These are phyloP conservation scores for Coprinellus aureogranulatus DNA, from an alignment of 768 basidiomycete genomes.

Conservation along the genomic window DNA sequence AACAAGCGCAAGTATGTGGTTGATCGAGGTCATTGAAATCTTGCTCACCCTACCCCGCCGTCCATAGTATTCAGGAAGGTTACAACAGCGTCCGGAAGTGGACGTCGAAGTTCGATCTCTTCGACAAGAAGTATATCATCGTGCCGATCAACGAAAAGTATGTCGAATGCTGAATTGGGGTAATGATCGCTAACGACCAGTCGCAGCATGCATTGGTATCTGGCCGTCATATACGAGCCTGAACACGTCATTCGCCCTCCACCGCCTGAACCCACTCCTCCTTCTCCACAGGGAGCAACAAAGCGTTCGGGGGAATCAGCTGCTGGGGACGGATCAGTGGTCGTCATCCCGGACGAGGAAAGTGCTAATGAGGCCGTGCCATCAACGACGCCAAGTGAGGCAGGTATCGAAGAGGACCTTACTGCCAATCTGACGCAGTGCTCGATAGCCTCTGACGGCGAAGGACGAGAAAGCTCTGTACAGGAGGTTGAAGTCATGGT, in stretches of 20 bases:
- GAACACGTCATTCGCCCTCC: constrained; percentile 51
- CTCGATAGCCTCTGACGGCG: constrained; percentile 12
- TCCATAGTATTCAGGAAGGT: too few species aligned
- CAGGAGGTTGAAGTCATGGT: not conserved
- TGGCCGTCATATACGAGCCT: constrained; percentile 89
- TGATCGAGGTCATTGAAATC: not conserved
- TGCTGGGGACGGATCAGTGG: constrained; percentile 2
- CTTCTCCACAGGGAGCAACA: not conserved
- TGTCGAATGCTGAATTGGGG: constrained; percentile 17
- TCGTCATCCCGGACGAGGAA: constrained; percentile 3
- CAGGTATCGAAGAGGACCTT: constrained; percentile 31
- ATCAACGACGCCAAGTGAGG: constrained; percentile 25
- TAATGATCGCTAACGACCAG: not conserved
- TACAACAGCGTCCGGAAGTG: constrained; percentile 88
- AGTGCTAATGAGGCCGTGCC: constrained; percentile 9
- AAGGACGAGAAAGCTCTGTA: not conserved
- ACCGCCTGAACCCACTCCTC: constrained; percentile 1
- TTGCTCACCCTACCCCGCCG: too few species aligned
- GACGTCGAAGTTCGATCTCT: constrained; percentile 86
- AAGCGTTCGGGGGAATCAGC: not conserved
- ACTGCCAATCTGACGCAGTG: constrained; percentile 24
- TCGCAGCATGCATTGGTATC: constrained; percentile 89
- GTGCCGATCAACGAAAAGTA: constrained; percentile 97
- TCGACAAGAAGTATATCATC: constrained; percentile 87
- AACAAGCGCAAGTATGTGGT: constrained; percentile 58